Conservation (phyloP, 2,329 filamentous ascomycete genomes). For the Aspergillus aculeatus region DNA sequence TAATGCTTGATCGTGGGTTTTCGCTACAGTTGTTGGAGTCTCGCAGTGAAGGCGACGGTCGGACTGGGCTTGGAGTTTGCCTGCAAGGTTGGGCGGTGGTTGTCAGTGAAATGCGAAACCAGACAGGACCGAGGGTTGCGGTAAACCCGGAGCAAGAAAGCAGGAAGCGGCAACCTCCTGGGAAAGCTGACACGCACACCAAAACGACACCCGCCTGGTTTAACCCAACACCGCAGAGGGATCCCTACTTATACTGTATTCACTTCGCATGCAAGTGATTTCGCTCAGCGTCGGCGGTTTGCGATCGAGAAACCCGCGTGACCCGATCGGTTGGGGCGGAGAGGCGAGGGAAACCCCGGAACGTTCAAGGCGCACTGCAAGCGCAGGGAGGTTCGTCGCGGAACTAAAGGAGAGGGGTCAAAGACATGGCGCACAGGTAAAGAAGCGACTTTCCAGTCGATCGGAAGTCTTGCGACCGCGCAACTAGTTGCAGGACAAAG, state of each 20-base stretch:
- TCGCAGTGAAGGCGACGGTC: no score
- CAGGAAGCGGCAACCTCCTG: not conserved
- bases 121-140: not conserved
- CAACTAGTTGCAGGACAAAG: not conserved
- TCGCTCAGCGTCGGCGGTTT: not conserved
- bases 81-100: not conserved
- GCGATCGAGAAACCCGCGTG: constrained; percentile 12
- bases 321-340: constrained; percentile 18
- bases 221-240: not conserved
- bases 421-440: constrained; percentile 12
- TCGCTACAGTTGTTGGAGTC: no score
- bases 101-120: not conserved
- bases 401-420: constrained; percentile 10
- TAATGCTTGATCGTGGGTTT: no score
- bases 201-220: constrained; percentile 3
- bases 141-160: not conserved
- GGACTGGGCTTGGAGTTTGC: not conserved
- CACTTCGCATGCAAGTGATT: not conserved
- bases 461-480: constrained; percentile 6
- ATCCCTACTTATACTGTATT: not conserved
- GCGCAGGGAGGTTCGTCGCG: constrained; percentile 16
- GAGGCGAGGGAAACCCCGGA: constrained; percentile 17
- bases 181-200: not conserved
- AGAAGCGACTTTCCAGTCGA: constrained; percentile 12
- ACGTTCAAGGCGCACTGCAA: constrained; percentile 17